A percentile compares a stretch with the other conserved stretches of the same genome.
These are phyloP conservation scores for Pleurotus djamor DNA, from an alignment of 768 basidiomycete genomes.

Conservation along the genomic window DNA sequence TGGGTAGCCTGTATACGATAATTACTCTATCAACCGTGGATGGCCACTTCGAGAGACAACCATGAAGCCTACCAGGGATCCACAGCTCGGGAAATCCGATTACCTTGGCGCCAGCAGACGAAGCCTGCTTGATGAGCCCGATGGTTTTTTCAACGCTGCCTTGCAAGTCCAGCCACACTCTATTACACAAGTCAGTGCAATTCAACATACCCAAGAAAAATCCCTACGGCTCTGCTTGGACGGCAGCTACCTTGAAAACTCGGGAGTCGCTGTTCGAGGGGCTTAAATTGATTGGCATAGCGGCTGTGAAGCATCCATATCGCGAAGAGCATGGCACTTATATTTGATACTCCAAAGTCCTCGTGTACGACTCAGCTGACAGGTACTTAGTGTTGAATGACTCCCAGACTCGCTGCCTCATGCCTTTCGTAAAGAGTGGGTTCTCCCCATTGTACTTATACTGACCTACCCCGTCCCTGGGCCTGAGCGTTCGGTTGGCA, in stretches of 20 bases:
- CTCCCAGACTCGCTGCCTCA: too few relatives aligned
- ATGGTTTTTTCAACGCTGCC: slow-evolving; percentile 26
- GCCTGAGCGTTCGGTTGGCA: too few relatives aligned
- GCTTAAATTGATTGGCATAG: slow-evolving; percentile 3
- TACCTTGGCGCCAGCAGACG: slow-evolving; percentile 23
- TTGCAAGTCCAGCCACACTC: slow-evolving; percentile 10
- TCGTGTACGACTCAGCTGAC: too few relatives aligned
- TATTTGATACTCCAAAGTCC: too few relatives aligned
- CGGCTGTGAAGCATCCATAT: background rate
- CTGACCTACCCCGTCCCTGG: too few relatives aligned
- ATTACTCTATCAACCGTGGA: too few relatives aligned
- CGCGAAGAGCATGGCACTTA: background rate
- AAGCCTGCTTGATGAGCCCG: slow-evolving; percentile 21
- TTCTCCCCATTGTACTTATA: too few relatives aligned
- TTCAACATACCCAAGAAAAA: background rate
- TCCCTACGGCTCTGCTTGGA: slow-evolving; percentile 7
- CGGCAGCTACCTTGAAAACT: slow-evolving; percentile 6
- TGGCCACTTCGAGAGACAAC: too few relatives aligned
- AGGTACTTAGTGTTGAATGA: too few relatives aligned
- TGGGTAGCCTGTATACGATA: slow-evolving; percentile 20
- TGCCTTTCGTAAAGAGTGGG: too few relatives aligned
- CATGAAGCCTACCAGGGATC: slow-evolving; percentile 16
- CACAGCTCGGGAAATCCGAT: slow-evolving; percentile 27
- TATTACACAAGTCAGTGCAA: background rate
- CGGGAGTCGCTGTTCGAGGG: background rate